Evolutionary conservation across 768 basidiomycete species (phyloP).

Genomic region (Leccinellum rugosiceps): DNA sequence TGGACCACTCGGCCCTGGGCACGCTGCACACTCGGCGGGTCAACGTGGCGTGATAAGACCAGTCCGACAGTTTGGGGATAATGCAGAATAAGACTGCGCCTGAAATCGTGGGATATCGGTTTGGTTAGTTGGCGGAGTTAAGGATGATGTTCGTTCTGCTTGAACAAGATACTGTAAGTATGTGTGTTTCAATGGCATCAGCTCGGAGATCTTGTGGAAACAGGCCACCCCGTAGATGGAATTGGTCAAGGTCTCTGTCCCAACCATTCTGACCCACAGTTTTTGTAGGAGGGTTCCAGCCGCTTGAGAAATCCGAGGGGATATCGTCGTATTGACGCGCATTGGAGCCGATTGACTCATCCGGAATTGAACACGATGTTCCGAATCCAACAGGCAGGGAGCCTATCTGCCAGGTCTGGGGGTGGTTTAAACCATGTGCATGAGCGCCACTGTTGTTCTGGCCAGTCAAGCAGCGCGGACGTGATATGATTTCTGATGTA

Average conservation of each 20-base stretch:
- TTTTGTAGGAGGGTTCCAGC: background rate
- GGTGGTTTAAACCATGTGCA: background rate
- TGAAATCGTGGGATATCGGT: constrained; percentile 5
- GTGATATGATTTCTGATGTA: background rate
- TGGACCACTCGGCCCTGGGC: background rate
- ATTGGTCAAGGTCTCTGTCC: background rate
- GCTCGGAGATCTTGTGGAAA: background rate
- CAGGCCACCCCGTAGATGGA: background rate
- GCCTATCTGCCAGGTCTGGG: background rate
- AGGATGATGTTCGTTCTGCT: background rate
- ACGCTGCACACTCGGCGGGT: background rate
- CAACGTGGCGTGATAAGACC: background rate
- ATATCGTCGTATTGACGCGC: background rate
- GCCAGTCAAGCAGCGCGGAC: background rate
- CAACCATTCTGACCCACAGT: background rate
- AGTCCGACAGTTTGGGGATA: background rate
- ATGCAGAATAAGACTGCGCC: background rate
- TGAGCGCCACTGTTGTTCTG: background rate
- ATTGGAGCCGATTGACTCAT: background rate
- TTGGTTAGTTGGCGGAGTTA: constrained; percentile 2
- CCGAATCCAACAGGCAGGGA: background rate
- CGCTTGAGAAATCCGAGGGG: constrained; percentile 23
- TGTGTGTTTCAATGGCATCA: constrained; percentile 6
- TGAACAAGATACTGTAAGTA: background rate
- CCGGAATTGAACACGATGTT: background rate